Evolutionary conservation across 352 stramenopile genomes (phyloP).

Genomic region (Peronospora farinosa): DNA sequence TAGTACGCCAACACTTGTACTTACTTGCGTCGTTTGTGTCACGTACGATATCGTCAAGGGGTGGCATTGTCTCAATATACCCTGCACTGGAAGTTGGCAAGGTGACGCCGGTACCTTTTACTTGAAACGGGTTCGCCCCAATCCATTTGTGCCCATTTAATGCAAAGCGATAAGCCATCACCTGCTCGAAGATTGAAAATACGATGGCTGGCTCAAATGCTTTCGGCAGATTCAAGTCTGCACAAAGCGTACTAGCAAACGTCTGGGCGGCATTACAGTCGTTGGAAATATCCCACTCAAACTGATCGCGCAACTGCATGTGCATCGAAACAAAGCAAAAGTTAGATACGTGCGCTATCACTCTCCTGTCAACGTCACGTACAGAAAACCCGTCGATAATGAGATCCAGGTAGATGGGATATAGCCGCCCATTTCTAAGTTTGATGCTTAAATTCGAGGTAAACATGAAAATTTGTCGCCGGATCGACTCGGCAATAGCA

Average conservation of each 20-base stretch:
- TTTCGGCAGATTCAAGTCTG: slow-evolving; percentile 49
- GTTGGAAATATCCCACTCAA: slow-evolving; percentile 72
- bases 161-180: slow-evolving; percentile 52
- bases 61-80: slow-evolving; percentile 51
- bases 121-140: slow-evolving; percentile 37
- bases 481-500: slow-evolving; percentile 65
- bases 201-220: slow-evolving; percentile 55
- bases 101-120: slow-evolving; percentile 18
- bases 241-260: slow-evolving; percentile 52
- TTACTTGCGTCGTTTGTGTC: slow-evolving; percentile 38
- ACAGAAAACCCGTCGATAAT: slow-evolving; percentile 61
- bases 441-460: slow-evolving; percentile 30
- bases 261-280: slow-evolving; percentile 38
- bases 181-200: slow-evolving; percentile 74
- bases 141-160: slow-evolving; percentile 52
- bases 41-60: slow-evolving; percentile 49
- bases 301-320: slow-evolving; percentile 61
- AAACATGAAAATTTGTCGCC: slow-evolving; percentile 60
- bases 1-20: neutral
- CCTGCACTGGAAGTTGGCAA: slow-evolving; percentile 22
- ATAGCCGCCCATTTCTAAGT: slow-evolving; percentile 26
- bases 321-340: neutral
- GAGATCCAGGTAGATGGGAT: slow-evolving; percentile 68
- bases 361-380: slow-evolving; percentile 13
- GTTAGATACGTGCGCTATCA: neutral